Base-by-base conservation (phyloP, 768 basidiomycete genomes). In the Hygrophorus pudorinus region DNA sequence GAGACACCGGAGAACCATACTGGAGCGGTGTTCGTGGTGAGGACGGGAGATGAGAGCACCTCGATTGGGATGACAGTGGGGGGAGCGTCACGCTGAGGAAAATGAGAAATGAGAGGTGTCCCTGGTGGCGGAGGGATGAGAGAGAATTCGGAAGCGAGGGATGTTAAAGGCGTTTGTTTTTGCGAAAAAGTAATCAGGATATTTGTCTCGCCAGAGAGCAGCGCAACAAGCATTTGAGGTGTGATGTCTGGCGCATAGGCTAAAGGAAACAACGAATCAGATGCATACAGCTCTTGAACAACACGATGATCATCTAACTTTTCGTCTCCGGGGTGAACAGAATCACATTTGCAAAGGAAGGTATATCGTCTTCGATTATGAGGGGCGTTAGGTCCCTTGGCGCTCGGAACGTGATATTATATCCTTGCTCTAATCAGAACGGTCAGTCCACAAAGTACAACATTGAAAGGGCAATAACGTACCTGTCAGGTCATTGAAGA, bases 61-160 rank as follows among this genome's bases (percentile, higher is more conserved):
- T 72, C 45, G 12, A 91, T 76, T 13, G 85, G 85, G 27, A 90
- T 72, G 18, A 86, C 66, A 0, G 72, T 75, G 1, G 75, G 62
- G 0, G 77, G 69, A n/a, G 74, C 73, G n/a, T 75, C 62, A 32
- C 85, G 78, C 56, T 78, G 72, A 18, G 81, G 80, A 68, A 91
- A 88, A 61, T 94, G 87, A 3, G 92, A 93, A 49, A 94, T 58
- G 39, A 96, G 74, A 2, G 83, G 81, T 0, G 82, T 83, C 1
- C 81, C 81, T 1, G 90, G 85, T 4, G 90, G 88, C 13, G 87
- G 85, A 18, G 89, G 81, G 42, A 90, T 76, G 45, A 98, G 72
- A 30, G 85, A 86, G 70, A 98, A 98, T 67, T 99, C 96, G 39
- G 88, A 62, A 0, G 91, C 88, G 44, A 94, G 75, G 10, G 84